phyloP scores from a whole-genome alignment of 2,329 filamentous ascomycete genomes.

The Cladosporium sp. region DNA sequence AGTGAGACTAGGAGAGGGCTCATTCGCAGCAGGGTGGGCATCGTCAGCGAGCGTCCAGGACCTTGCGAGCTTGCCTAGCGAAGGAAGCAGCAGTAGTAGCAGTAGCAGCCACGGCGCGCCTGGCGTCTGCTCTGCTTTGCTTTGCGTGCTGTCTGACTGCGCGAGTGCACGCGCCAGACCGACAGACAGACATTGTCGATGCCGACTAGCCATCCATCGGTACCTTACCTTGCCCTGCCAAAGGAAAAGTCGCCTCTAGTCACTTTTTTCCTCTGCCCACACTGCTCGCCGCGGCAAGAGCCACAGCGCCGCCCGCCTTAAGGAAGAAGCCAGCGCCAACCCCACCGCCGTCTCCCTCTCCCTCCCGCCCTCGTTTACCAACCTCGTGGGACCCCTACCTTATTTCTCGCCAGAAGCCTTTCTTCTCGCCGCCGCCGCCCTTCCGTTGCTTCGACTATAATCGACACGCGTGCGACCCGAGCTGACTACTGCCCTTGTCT shows the following conservation, averaged over 20 bases:
- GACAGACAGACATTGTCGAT: too few species aligned
- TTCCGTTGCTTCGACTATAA: not conserved
- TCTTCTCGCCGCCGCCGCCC: slow-evolving; percentile 8
- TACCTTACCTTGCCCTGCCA: not conserved
- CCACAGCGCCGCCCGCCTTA: slow-evolving; percentile 15
- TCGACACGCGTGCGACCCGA: slow-evolving; percentile 12
- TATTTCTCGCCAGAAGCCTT: not conserved
- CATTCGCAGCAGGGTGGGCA: not conserved
- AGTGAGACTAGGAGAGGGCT: slow-evolving; percentile 1
- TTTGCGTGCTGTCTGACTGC: slow-evolving; percentile 2
- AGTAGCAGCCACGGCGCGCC: not conserved
- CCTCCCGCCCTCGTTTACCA: slow-evolving; percentile 20
- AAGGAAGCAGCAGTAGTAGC: slow-evolving; percentile 4
- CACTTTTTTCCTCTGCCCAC: not conserved
- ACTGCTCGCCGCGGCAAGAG: slow-evolving; percentile 2
- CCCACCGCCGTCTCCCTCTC: slow-evolving; percentile 20
- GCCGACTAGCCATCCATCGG: not conserved
- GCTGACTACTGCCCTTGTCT: not conserved
- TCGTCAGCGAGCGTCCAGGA: not conserved
- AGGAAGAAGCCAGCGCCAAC: slow-evolving; percentile 20
- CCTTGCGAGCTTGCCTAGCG: not conserved
- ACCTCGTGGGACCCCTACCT: slow-evolving; percentile 17
- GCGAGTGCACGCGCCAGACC: not conserved
- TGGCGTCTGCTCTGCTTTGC: not conserved
- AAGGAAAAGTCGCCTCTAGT: not conserved